Conservation (phyloP, 306 rosid species). For the Luffa acutangula region DNA sequence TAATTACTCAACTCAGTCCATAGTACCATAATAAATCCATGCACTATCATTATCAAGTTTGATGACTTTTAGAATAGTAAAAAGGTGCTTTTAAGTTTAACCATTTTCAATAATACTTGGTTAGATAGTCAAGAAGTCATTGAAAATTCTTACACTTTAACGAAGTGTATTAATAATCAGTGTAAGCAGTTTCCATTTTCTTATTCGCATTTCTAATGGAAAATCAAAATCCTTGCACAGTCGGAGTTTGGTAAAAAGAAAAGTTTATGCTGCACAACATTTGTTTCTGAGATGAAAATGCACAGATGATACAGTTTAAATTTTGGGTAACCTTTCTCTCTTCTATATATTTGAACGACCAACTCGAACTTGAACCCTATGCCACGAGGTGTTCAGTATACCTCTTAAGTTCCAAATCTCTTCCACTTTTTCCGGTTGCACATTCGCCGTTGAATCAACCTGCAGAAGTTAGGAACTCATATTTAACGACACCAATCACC, state of each 20-base stretch:
- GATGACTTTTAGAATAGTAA: too few species aligned
- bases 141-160: background rate
- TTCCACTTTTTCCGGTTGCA: slow-evolving; percentile 77
- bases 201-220: background rate
- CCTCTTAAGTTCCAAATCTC: slow-evolving; percentile 91
- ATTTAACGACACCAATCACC: background rate
- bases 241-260: background rate
- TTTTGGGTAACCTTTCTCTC: background rate
- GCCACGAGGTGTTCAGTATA: slow-evolving; percentile 88
- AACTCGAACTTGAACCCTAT: slow-evolving; percentile 58
- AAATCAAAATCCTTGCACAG: background rate
- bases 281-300: background rate
- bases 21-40: too few species aligned
- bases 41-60: too few species aligned
- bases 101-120: too few species aligned
- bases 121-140: too few species aligned
- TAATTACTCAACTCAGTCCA: too few species aligned
- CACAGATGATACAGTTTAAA: background rate
- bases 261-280: background rate
- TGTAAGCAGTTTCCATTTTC: background rate
- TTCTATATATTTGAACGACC: slow-evolving; percentile 58
- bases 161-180: background rate
- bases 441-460: slow-evolving; percentile 88
- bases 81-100: too few species aligned
- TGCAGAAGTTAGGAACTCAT: slow-evolving; percentile 17